Evolutionary conservation across 2,329 filamentous ascomycete genomes (phyloP), one percentile per base, ranked within the genome.

Genomic region (Microdochium paspali): DNA sequence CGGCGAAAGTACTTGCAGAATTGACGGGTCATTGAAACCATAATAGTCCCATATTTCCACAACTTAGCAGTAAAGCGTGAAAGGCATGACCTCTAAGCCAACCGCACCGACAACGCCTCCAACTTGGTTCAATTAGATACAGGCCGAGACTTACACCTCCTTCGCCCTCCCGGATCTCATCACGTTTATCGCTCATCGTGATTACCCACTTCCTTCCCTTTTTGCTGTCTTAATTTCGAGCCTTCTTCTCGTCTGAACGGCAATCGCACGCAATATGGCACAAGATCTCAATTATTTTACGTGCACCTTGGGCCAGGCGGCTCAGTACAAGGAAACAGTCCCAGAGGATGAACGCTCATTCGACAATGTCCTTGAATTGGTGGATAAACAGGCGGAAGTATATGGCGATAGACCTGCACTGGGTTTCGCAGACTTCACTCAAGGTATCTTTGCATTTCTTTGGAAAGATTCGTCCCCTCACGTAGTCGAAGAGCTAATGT

Each of bases 281-380:
- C 10, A 26, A 15, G 46, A 57, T 10, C 47, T 55, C 10, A 80
- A 74, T 49, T 81, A 82, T 59, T 83, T 83, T 55, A 73, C 73
- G 3, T 83, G 79, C 58, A 82, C 78, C 0, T 66, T 84, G 2
- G 79, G 76, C 1, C 70, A 82, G 56, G 77, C 77, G 10, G 62
- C 66, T 1, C 50, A 52, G 2, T 52, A 72, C 18, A 67, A 63
- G 18, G 50, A 56, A 18, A 45, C 47, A 3, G 18, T 35, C 5
- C 18, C 5, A 4, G 28, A 20, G 1, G 51, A 56, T 10, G 55
- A 59, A 7, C 65, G 64, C 25, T 58, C 61, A 1, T 73, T 69
- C 53, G 54, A 61, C 2, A 76, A 69, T 0, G 68, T 81, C 47
- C 66, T 69, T 46, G 61, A 72, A 0, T 67, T 82, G 47, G 59